Base-by-base conservation (phyloP, 169 alveolate genomes). In the Eimeria falciformis region DNA sequence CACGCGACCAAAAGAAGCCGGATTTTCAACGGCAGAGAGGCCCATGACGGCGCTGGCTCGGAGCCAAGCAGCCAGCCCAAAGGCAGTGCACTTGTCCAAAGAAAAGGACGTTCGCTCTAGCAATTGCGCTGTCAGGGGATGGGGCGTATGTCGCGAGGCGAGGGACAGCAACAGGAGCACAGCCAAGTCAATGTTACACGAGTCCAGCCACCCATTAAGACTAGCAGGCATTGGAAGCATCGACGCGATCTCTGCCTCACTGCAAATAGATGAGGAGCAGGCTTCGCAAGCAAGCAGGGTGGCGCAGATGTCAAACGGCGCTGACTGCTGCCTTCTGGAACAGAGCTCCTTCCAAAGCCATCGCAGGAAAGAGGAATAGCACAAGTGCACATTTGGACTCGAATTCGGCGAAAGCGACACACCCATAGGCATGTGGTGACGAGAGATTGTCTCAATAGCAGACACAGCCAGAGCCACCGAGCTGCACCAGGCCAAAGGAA, bases 51-150 rank as follows among this genome's bases (percentile, higher is more conserved):
- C 84, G 12, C 18, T 5, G 0, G 84, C 25, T 21, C 84, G 62
- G 53, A 45, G 53, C 84, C 84, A 73, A 11, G 84, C 84, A 40
- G 84, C 84, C 4, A 73, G 65, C 5, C 65, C 84, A 33, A 43
- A 56, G 21, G 84, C 62, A 5, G 84, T 43, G 50, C 84, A 73
- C 18, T 43, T 14, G 43, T 11, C 40, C 65, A 73, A 46, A 23
- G 4, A 27, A 9, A 33, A 12, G 14, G 84, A 37, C 0, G 84
- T 73, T 14, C 37, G 53, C 12, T 73, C 33, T 62, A 73, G 62
- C 65, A 73, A 62, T 40, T 37, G 53, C 25, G 45, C 43, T 1
- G 82, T 69, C 23, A 33, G 55, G 2, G 40, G 11, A 33, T 21
- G 37, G 11, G 17, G 40, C 40, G 62, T 6, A 43, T 56, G 14